These are phyloP conservation scores for Staphylotrichum tortipilum DNA, from an alignment of 495 filamentous ascomycete genomes.

Conservation along the genomic window DNA sequence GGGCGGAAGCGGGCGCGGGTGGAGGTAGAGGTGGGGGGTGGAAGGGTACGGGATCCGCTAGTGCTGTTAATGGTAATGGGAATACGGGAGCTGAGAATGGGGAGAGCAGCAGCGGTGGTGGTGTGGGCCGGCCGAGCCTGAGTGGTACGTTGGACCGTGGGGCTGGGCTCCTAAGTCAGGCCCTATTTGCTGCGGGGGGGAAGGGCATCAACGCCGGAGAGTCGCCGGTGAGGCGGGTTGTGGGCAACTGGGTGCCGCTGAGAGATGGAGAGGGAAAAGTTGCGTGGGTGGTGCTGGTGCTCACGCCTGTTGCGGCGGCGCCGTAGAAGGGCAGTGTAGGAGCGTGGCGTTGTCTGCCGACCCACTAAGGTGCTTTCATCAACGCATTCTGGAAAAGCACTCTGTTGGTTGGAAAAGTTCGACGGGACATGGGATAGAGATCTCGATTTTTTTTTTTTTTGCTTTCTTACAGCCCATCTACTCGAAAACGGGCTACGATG, in stretches of 20 bases:
- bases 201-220: no score
- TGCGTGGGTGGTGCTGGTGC: conserved; percentile 38
- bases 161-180: conserved; percentile 15
- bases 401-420: no score
- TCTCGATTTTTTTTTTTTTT: no score
- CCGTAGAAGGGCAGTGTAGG: no score
- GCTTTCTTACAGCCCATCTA: no score
- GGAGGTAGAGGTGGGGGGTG: conserved; percentile 10
- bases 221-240: conserved; percentile 36
- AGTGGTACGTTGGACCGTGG: conserved; percentile 24
- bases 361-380: no score
- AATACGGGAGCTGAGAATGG: background rate
- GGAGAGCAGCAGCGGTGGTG: background rate
- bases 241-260: conserved; percentile 48
- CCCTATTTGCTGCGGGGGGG: conserved; percentile 3
- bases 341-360: no score
- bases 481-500: no score
- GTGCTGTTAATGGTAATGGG: conserved; percentile 14
- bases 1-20: background rate
- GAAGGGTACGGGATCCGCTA: no score
- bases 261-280: conserved; percentile 42
- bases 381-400: no score
- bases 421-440: no score
- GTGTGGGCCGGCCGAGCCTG: conserved; percentile 2
- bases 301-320: conserved; percentile 24